Conservation (phyloP, 164 flowering plant genomes). For the Dillenia turbinata region DNA sequence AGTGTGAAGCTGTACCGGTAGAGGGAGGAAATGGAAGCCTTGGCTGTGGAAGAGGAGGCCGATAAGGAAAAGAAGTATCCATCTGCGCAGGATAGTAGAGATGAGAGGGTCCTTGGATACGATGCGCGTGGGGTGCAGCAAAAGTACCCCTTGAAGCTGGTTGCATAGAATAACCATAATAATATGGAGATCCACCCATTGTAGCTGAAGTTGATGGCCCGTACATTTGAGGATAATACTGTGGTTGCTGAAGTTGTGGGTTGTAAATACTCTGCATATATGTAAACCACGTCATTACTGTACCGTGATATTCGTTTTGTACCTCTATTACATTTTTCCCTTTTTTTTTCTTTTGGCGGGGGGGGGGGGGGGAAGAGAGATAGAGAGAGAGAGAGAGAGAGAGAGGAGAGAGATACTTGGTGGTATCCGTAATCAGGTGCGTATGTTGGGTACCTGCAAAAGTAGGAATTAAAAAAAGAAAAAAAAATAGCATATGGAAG, state of each 20-base stretch:
- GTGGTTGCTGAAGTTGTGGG: constrained; percentile 53
- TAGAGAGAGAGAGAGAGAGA: constrained; percentile 12
- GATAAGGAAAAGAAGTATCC: constrained; percentile 26
- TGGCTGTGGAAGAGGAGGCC: constrained; percentile 21
- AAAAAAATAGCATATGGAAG: too few relatives aligned
- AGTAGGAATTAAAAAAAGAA: neutral
- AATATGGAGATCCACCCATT: constrained; percentile 37
- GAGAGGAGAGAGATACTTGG: constrained; percentile 34
- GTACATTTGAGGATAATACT: constrained; percentile 50
- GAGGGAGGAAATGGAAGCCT: constrained; percentile 25
- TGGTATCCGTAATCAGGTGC: constrained; percentile 55
- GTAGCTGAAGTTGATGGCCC: constrained; percentile 41
- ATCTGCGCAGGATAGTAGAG: constrained; percentile 54
- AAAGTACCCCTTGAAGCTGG: constrained; percentile 35
- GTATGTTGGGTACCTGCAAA: constrained; percentile 52
- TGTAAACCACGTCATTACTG: too few relatives aligned
- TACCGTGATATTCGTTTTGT: too few relatives aligned
- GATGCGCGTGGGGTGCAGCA: constrained; percentile 44
- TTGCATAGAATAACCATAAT: constrained; percentile 59
- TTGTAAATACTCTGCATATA: constrained; percentile 40
- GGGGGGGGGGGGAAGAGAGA: too few relatives aligned
- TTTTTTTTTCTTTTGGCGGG: too few relatives aligned
- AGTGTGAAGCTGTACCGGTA: constrained; percentile 24
- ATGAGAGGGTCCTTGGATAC: constrained; percentile 38
- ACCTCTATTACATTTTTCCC: too few relatives aligned